Percentiles rank a stretch among this genome's conserved stretches.
Conservation (phyloP, 2,329 filamentous ascomycete species). For the Curvularia sp. region DNA sequence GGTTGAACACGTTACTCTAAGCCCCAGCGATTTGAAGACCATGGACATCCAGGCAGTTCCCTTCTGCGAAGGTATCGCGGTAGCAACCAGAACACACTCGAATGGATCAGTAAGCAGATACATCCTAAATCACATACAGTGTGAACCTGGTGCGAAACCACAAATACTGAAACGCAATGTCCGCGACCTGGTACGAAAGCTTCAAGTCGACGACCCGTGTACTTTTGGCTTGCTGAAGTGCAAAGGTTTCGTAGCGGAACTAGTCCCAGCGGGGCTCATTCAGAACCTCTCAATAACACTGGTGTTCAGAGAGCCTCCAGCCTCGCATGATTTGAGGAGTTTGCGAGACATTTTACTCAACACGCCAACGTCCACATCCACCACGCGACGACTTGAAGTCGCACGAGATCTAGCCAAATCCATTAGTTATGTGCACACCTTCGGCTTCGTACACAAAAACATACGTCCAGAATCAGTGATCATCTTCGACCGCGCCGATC, state of each 20-base stretch:
- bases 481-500: slow-evolving; percentile 27
- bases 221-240: slow-evolving; percentile 42
- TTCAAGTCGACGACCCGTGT: slow-evolving; percentile 34
- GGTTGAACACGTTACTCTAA: neutral
- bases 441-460: slow-evolving; percentile 57
- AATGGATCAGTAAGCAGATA: neutral
- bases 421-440: slow-evolving; percentile 50
- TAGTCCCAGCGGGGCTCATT: neutral
- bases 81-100: neutral
- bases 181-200: slow-evolving; percentile 31
- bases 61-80: neutral
- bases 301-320: neutral
- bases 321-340: neutral
- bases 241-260: slow-evolving; percentile 24
- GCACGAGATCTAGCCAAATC: slow-evolving; percentile 21
- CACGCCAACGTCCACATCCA: neutral
- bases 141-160: neutral
- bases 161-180: slow-evolving; percentile 19
- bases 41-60: neutral
- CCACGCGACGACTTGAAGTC: neutral
- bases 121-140: slow-evolving; percentile 20
- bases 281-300: neutral
- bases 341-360: neutral
- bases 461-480: slow-evolving; percentile 55
- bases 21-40: neutral